phyloP scores from a whole-genome alignment of 2,329 filamentous ascomycete species.

The Botrytis deweyae region DNA sequence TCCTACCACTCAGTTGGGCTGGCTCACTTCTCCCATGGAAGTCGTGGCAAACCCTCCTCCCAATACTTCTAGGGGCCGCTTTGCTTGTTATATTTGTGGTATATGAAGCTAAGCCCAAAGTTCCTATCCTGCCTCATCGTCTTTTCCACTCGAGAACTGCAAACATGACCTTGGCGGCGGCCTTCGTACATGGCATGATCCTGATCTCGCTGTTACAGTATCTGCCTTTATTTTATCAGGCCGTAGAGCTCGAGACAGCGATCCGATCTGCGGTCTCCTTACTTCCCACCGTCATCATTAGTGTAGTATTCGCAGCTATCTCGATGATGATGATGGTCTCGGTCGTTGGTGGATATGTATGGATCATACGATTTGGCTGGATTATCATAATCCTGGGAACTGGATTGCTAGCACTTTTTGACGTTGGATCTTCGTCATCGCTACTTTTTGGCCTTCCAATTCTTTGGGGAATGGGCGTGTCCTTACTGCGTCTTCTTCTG shows the following conservation, averaged over 20 bases:
- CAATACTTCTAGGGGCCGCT: constrained; percentile 52
- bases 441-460: background rate
- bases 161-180: background rate
- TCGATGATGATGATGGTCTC: background rate
- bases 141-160: constrained; percentile 6
- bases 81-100: constrained; percentile 46
- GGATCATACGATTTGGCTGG: background rate
- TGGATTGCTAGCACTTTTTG: background rate
- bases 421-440: background rate
- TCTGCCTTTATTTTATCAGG: background rate
- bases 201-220: constrained; percentile 48
- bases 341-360: background rate
- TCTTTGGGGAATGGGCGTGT: background rate
- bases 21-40: constrained; percentile 61
- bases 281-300: background rate
- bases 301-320: background rate
- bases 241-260: background rate
- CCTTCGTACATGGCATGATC: background rate
- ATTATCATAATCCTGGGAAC: background rate
- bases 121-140: background rate
- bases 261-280: constrained; percentile 18
- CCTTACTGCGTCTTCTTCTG: background rate
- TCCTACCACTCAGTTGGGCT: constrained; percentile 58
- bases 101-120: constrained; percentile 40
- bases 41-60: constrained; percentile 59